phyloP scores from a whole-genome alignment of 805 yeast species.

The Hemisphaericaspora nanyangensis region DNA sequence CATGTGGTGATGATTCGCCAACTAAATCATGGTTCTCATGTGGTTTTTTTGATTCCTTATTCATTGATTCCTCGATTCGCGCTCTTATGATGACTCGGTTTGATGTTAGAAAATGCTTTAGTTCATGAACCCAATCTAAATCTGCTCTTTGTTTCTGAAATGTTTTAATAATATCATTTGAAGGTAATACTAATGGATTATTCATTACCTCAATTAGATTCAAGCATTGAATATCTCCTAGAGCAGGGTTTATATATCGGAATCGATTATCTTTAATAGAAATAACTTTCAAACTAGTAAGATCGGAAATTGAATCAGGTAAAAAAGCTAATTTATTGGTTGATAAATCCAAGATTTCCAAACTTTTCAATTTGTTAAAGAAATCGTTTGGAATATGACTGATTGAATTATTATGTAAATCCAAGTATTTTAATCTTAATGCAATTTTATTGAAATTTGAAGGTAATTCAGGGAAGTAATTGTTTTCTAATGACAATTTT shows the following conservation, averaged over 20 bases:
- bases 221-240: slow-evolving; percentile 50
- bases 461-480: slow-evolving; percentile 47
- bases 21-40: not conserved
- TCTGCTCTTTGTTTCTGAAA: slow-evolving; percentile 37
- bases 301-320: slow-evolving; percentile 37
- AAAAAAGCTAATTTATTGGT: slow-evolving; percentile 48
- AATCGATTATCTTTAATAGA: slow-evolving; percentile 59
- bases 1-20: not conserved
- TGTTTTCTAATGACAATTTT: slow-evolving; percentile 53
- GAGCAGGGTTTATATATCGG: slow-evolving; percentile 48
- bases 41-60: slow-evolving; percentile 1
- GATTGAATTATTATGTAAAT: slow-evolving; percentile 60
- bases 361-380: slow-evolving; percentile 31
- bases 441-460: slow-evolving; percentile 39
- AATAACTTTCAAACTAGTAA: slow-evolving; percentile 52
- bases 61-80: slow-evolving; percentile 19
- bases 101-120: slow-evolving; percentile 35
- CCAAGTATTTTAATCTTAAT: slow-evolving; percentile 52
- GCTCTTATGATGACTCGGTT: slow-evolving; percentile 30
- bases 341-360: slow-evolving; percentile 68
- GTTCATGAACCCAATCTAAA: slow-evolving; percentile 42
- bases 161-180: slow-evolving; percentile 28
- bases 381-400: slow-evolving; percentile 46
- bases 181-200: slow-evolving; percentile 56
- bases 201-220: slow-evolving; percentile 57